Evolutionary conservation across 2,329 filamentous ascomycete species (phyloP), one percentile per base, ranked within the genome.

Genomic region (Colletotrichum tropicale): DNA sequence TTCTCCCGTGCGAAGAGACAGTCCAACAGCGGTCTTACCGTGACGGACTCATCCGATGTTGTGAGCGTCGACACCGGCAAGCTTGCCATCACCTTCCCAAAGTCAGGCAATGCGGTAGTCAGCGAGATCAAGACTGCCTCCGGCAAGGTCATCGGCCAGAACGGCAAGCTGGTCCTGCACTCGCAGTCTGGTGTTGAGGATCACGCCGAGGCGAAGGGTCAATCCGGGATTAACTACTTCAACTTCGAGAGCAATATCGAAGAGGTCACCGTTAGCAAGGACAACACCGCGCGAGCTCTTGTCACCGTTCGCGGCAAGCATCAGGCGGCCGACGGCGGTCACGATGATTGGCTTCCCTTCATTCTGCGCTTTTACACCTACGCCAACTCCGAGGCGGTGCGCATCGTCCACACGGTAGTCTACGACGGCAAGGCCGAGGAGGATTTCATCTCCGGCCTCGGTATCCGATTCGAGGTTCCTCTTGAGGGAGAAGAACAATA

Each of bases 291-390:
- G 1, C 88, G 87, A 30, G 83, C 88, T 8, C 80, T 92, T 1
- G 86, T 92, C 18, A 91, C 86, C 0, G 80, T 87, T 12, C 79
- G 81, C 2, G 86, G 86, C 36, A 84, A 82, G 48, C 86, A 87
- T 58, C 78, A 83, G 15, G 78, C 83, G 68, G 76, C 80, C 24
- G 80, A 81, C 10, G 77, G 81, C 2, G 77, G 81, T 8, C 87
- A 88, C 69, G 83, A 82, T 3, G 83, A 87, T 18, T 91, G 89
- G 89, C 83, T 92, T 3, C 89, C 88, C 0, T 93, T 88, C 21
- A 84, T 69, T 86, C 85, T 91, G 3, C 87, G 91, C 2, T 91
- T 92, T 77, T 93, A 93, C 74, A 81, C 93, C 0, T 92, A 92
- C 78, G 85, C 88, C 34, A 85, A 89, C 76, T 92, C 91, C 0